phyloP scores from a whole-genome alignment of 495 filamentous ascomycete species.

The Aspergillus bertholletiae region DNA sequence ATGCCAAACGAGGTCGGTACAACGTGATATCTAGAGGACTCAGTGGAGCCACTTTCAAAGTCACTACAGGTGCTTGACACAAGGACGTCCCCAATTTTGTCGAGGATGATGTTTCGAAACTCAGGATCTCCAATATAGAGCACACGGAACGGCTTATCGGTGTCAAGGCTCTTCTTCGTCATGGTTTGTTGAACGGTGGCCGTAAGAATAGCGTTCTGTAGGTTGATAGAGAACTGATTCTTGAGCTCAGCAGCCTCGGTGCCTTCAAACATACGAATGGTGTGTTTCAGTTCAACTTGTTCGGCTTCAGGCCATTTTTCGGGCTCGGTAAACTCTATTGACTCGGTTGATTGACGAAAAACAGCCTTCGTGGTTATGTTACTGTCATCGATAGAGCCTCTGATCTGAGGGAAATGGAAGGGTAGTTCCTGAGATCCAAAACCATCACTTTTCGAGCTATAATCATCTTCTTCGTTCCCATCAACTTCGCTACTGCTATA shows the following conservation, averaged over 20 bases:
- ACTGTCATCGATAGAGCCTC: slow-evolving; percentile 40
- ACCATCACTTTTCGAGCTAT: slow-evolving; percentile 27
- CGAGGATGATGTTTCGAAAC: slow-evolving; percentile 65
- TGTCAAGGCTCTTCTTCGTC: slow-evolving; percentile 58
- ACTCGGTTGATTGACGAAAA: slow-evolving; percentile 32
- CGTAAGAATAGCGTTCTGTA: slow-evolving; percentile 34
- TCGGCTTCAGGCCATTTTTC: slow-evolving; percentile 48
- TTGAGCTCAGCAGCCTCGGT: slow-evolving; percentile 48
- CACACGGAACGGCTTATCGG: slow-evolving; percentile 64
- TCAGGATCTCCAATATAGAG: slow-evolving; percentile 64
- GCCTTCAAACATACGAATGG: slow-evolving; percentile 54
- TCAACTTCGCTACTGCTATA: slow-evolving; percentile 38
- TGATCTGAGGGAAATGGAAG: slow-evolving; percentile 32
- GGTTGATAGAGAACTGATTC: slow-evolving; percentile 27
- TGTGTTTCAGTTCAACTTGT: slow-evolving; percentile 60
- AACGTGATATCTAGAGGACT: slow-evolving; percentile 66
- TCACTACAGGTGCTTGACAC: slow-evolving; percentile 45
- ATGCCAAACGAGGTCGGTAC: slow-evolving; percentile 69
- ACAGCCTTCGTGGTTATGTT: slow-evolving; percentile 38
- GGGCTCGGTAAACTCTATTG: slow-evolving; percentile 61
- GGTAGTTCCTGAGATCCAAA: slow-evolving; percentile 42
- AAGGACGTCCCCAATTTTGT: slow-evolving; percentile 67
- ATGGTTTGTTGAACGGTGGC: slow-evolving; percentile 69
- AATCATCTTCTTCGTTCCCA: slow-evolving; percentile 26
- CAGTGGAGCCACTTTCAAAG: slow-evolving; percentile 42